Evolutionary conservation across 371 early-diverging fungal species (phyloP), one percentile per base, ranked within the genome.

Genomic region (Mortierella sp.): DNA sequence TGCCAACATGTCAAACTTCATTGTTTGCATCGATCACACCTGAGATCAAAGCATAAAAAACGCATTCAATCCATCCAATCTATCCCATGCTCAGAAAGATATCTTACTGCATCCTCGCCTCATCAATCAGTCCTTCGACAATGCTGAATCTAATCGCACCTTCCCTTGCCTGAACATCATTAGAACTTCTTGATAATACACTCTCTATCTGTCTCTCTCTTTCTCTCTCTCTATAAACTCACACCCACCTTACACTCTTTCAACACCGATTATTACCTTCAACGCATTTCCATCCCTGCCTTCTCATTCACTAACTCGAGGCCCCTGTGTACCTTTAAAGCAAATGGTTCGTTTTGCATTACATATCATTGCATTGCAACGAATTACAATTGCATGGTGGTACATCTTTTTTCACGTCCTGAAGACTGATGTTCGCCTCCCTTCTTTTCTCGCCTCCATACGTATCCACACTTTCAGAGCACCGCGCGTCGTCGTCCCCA

Each of bases 401-500:
- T n/a, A 50, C 50, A 50, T n/a, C n/a, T 50, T 16, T 50, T 45
- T 45, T 45, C 45, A 55, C 10, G 55, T 28, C 28, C 21, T 22
- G 1, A 32, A 24, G 58, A 58, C 58, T 15, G 19, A 58, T 33
- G 58, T 16, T 10, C 13, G 28, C 28, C 16, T 9, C 13, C 58
- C 32, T 58, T 19, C 28, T 13, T 5, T 4, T 33, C 50, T 22
- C 32, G 11, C 32, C 32, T 24, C 28, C 16, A 11, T 45, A 45
- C 11, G 1, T 16, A 50, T 50, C 7, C 50, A 50, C n/a, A n/a
- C 16, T 16, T n/a, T n/a, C 58, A 76, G 71, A 76, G 67, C 64
- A 70, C 52, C 47, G 36, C 57, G 22, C 76, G 70, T 63, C 76
- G 76, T 52, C 76, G 76, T 15, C 62, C 67, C 38, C 71, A 76